Percentiles rank a stretch among this genome's conserved stretches.
Conservation (phyloP, 306 rosid genomes). For the Luffa acutangula region DNA sequence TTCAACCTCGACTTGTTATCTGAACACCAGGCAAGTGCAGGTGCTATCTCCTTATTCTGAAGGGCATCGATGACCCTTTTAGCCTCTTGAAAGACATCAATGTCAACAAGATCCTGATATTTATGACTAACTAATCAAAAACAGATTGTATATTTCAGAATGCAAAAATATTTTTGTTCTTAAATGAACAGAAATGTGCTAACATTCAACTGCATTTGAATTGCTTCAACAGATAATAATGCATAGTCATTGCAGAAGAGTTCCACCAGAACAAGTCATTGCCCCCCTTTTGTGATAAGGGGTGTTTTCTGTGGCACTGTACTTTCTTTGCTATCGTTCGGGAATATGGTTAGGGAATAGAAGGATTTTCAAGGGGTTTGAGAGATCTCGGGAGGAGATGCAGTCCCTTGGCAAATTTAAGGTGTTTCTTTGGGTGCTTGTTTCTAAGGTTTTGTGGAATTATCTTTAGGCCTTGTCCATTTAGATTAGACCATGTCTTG, state of each 20-base stretch:
- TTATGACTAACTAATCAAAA: background rate
- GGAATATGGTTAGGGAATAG: background rate
- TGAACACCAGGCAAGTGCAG: conserved; percentile 91
- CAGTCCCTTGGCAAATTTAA: background rate
- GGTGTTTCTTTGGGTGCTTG: background rate
- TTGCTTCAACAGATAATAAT: background rate
- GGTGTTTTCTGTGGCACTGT: background rate
- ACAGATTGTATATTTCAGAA: background rate
- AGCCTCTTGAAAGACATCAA: conserved; percentile 88
- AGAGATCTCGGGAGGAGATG: background rate
- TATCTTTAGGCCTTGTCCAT: background rate
- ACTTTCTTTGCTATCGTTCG: background rate
- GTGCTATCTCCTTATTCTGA: conserved; percentile 74
- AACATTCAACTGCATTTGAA: background rate
- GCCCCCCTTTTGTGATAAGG: background rate
- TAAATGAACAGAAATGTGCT: background rate
- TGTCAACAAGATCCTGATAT: conserved; percentile 81
- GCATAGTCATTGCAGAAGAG: background rate
- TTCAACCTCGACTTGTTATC: conserved; percentile 92
- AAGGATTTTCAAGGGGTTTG: background rate
- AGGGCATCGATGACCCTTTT: conserved; percentile 75
- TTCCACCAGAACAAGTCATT: too few species aligned
- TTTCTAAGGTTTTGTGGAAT: background rate
- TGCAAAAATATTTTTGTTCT: background rate
- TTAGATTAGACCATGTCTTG: too few species aligned